Base-by-base conservation (phyloP, 768 basidiomycete species). In the Lentinula raphanica region DNA sequence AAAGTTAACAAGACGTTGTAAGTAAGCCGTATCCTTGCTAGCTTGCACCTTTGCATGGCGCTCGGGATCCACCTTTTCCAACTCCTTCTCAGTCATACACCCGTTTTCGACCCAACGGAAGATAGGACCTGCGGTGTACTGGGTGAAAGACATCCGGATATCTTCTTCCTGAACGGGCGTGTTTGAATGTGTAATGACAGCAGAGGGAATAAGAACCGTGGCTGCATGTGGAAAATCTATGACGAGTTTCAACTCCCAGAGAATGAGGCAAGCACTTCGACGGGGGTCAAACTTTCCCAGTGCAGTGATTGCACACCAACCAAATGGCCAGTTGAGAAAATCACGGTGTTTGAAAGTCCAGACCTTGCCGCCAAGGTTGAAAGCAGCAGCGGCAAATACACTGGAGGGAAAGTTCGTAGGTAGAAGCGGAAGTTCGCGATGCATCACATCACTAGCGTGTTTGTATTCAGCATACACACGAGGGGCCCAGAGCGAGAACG, bases 291-390 rank as follows among this genome's bases (percentile, higher is more conserved):
- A 54, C 6, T 27, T 25, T 1, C 53, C 53, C 13, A 62, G 39
- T 0, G 69, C 60, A 5, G 58, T 64, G 17, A 72, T 68, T 1
- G 63, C 58, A 28, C 68, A 72, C 44, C 59, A 51, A 0, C 69
- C 67, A 9, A 23, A 59, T 0, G 67, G 58, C 1, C 65, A 40
- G 27, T 72, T 72, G 0, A 7, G 35, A 23, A 6, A 36, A 29
- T 71, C 68, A 0, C 54, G 58, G 19, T 72, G 69, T 0, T 57
- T 50, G 0, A 27, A 6, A 0, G 65, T 66, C 0, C 64, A 38
- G 0, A 63, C 62, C 0, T 40, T 38, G 0, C 53, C 48, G 0
- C 68, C 69, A 9, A 70, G 59, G 58, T 73, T 72, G 58, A 73
- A 67, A 0, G 62, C 68, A 0, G 49, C 40, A 0, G 59, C 35